These are phyloP conservation scores for Tetrapisispora nanseiensis DNA, from an alignment of 805 yeast genomes.

Conservation along the genomic window DNA sequence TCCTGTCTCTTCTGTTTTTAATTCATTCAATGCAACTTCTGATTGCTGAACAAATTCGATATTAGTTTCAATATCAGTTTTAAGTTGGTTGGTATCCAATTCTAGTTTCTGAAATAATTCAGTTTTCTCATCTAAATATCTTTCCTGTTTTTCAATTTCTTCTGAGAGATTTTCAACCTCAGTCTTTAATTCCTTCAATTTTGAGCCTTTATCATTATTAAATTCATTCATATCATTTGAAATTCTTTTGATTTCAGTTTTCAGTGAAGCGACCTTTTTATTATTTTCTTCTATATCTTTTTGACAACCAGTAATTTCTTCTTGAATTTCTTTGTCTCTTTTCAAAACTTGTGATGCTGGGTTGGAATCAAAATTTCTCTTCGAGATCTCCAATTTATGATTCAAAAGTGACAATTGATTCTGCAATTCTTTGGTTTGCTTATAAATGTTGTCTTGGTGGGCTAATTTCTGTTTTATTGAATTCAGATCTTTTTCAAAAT, in stretches of 20 bases:
- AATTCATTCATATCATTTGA: constrained; percentile 79
- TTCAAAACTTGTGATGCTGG: constrained; percentile 47
- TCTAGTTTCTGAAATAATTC: constrained; percentile 53
- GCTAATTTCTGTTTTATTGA: constrained; percentile 33
- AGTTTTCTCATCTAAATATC: constrained; percentile 36
- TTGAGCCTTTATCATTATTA: constrained; percentile 66
- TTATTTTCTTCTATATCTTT: constrained; percentile 32
- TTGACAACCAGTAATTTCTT: constrained; percentile 38
- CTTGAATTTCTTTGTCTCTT: constrained; percentile 36
- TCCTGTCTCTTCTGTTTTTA: constrained; percentile 24
- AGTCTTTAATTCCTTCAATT: constrained; percentile 51
- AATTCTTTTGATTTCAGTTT: constrained; percentile 40
- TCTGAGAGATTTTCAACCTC: constrained; percentile 39
- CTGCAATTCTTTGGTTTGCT: constrained; percentile 45
- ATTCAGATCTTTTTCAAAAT: constrained; percentile 36
- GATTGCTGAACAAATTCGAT: constrained; percentile 35
- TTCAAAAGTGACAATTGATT: constrained; percentile 46
- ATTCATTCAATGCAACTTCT: constrained; percentile 29
- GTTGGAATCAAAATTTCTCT: constrained; percentile 45
- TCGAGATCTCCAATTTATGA: constrained; percentile 50
- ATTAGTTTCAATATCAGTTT: constrained; percentile 42
- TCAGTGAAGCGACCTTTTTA: constrained; percentile 24
- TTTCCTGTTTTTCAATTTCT: constrained; percentile 31
- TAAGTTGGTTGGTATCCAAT: constrained; percentile 60
- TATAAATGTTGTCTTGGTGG: constrained; percentile 35